Conservation (phyloP, 2,329 filamentous ascomycete genomes). For the Aphanoascus verrucosus region DNA sequence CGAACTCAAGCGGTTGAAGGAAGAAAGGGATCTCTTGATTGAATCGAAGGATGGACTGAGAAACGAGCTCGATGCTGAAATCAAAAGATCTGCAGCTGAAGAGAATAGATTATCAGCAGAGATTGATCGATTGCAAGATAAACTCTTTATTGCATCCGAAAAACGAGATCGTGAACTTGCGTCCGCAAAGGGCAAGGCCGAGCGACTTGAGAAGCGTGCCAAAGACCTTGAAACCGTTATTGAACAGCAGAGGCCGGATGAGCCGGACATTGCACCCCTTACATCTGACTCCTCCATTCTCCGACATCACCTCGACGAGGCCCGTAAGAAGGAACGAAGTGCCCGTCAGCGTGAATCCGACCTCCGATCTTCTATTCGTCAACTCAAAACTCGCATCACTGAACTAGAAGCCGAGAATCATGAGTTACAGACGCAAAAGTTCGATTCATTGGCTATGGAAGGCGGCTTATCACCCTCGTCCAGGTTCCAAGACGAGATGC, state of each 20-base stretch:
- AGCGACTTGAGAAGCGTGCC: conserved; percentile 51
- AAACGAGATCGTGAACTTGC: conserved; percentile 40
- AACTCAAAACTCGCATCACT: conserved; percentile 53
- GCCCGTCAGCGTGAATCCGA: conserved; percentile 54
- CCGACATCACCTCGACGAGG: conserved; percentile 51
- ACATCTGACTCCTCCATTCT: conserved; percentile 48
- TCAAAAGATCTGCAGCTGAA: conserved; percentile 55
- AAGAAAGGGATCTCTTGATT: conserved; percentile 50
- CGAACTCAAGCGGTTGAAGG: conserved; percentile 54
- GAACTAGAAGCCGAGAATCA: conserved; percentile 59
- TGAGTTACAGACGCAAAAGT: conserved; percentile 46
- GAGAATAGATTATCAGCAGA: conserved; percentile 49
- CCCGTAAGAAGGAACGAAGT: conserved; percentile 56
- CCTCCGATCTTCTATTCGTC: conserved; percentile 52
- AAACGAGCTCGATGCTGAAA: conserved; percentile 53
- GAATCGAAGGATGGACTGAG: conserved; percentile 52
- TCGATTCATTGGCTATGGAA: conserved; percentile 43
- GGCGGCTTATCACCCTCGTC: conserved; percentile 41
- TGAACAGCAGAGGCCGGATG: conserved; percentile 42
- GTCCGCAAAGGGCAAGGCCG: conserved; percentile 50
- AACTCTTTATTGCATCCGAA: conserved; percentile 35
- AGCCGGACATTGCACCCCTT: conserved; percentile 24
- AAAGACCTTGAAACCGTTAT: conserved; percentile 43
- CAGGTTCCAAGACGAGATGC: conserved; percentile 43
- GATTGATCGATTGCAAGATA: conserved; percentile 42